Evolutionary conservation across 352 stramenopile species (phyloP).

Genomic region (Pythium scleroteichum): DNA sequence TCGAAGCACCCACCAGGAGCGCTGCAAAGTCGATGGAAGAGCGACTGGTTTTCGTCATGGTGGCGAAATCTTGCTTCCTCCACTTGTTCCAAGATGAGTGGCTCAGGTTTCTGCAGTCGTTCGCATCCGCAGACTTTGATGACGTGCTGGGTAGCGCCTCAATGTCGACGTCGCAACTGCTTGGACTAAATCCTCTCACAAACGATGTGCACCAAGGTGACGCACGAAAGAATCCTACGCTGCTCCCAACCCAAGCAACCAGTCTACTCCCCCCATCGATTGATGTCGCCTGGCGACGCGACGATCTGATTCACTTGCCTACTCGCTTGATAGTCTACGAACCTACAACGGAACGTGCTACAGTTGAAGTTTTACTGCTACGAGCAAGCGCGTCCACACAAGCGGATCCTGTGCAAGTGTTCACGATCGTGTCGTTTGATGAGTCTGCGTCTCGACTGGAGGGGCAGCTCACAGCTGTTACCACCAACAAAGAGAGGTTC

Average conservation of each 20-base stretch:
- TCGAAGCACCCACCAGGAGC: neutral
- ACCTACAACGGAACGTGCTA: conserved; percentile 1
- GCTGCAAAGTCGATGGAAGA: conserved; percentile 9
- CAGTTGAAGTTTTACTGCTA: conserved; percentile 19
- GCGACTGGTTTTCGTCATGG: conserved; percentile 28
- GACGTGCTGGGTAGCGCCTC: neutral
- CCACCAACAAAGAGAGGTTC: conserved; percentile 43
- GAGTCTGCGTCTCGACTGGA: conserved; percentile 14
- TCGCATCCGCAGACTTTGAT: too few relatives aligned
- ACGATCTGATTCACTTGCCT: conserved; percentile 29
- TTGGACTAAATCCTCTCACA: neutral
- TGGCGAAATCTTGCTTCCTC: conserved; percentile 45
- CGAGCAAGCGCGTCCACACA: conserved; percentile 4
- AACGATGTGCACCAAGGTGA: neutral
- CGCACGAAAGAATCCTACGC: neutral
- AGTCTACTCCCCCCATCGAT: conserved; percentile 19
- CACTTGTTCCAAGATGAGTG: conserved; percentile 26
- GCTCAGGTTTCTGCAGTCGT: neutral
- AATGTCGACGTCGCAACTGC: conserved; percentile 10
- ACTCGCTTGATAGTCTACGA: conserved; percentile 25
- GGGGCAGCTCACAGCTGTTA: conserved; percentile 17
- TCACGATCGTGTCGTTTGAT: conserved; percentile 14
- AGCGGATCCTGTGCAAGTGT: neutral
- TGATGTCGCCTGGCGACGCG: conserved; percentile 23
- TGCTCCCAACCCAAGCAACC: neutral